Base-by-base conservation (phyloP, 1,284 basidiomycete species). In the Ustilago bromivora region DNA sequence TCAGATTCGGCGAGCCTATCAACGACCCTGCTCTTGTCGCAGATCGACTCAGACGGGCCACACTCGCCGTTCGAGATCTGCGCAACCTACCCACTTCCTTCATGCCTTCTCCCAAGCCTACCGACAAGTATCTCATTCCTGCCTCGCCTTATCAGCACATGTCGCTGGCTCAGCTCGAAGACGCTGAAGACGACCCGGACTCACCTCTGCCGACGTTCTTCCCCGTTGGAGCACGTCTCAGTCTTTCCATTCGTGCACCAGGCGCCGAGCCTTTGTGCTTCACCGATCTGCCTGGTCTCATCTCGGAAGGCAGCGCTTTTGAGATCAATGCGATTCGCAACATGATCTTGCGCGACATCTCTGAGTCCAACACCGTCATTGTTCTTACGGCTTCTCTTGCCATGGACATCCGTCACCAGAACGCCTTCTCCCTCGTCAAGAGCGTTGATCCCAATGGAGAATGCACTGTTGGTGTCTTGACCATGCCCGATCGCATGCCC, bases 401-500 rank as follows among this genome's bases (percentile, higher is more conserved):
- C 8, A 59, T 58, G 51, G 70, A 72, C 31, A 49, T 63, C 13
- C 46, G 23, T 5, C 57, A 62, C 15, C 70, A 72, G 19, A 54
- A 31, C 40, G 60, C 64, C 3, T 67, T 72, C n/a, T 28, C 40
- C 3, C 35, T 66, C 5, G 58, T 56, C 53, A 61, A 58, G 6
- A n/a, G 10, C 9, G 35, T 46, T 8, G 64, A 72, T 15, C 36
- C 57, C 0, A n/a, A 6, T 0, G 70, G 70, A 10, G 17, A 32
- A 4, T 53, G 70, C 13, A 72, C 70, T 7, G 40, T 72, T n/a
- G 70, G 65, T 35, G 65, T 67, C 8, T 35, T 72, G 28, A 72
- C 70, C 57, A 72, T 63, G 61, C 70, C 70, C 4, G 70, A 72
- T 43, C 70, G 64, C 12, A 52, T 72, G 47, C 60, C 56, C 11